Percentiles rank a stretch among this genome's conserved stretches.
phyloP scores from a whole-genome alignment of 371 early-diverging fungal genomes.

The Mucor piriformis region DNA sequence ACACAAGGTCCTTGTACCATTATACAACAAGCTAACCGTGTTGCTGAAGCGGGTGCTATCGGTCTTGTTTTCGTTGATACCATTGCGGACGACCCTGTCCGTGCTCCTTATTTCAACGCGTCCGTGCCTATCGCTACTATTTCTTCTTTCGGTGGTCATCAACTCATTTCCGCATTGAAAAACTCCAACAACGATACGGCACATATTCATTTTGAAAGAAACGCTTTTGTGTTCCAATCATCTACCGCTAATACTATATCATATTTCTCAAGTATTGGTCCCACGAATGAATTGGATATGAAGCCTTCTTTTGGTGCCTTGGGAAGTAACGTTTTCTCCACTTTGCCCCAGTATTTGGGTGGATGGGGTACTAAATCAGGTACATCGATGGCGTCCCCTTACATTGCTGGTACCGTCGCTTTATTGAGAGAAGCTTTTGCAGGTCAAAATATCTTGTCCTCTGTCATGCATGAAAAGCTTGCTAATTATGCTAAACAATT shows the following conservation, averaged over 20 bases:
- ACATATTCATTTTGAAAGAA: constrained; percentile 10
- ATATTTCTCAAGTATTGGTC: constrained; percentile 47
- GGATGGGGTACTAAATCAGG: constrained; percentile 63
- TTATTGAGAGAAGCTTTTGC: constrained; percentile 30
- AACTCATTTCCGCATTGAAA: constrained; percentile 9
- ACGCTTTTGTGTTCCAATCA: constrained; percentile 6
- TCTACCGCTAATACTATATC: constrained; percentile 36
- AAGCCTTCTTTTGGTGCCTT: constrained; percentile 61
- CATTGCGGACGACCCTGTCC: constrained; percentile 18
- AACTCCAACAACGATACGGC: neutral
- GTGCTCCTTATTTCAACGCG: constrained; percentile 5
- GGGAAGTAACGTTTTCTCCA: constrained; percentile 71
- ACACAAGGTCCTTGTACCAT: constrained; percentile 63
- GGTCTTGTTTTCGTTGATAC: constrained; percentile 56
- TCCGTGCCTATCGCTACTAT: constrained; percentile 18
- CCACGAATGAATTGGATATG: constrained; percentile 27
- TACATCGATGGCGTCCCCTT: constrained; percentile 71
- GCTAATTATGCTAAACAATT: constrained; percentile 52
- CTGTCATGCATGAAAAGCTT: constrained; percentile 32
- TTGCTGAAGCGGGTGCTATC: constrained; percentile 45
- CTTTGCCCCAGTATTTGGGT: constrained; percentile 39
- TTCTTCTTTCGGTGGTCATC: constrained; percentile 2
- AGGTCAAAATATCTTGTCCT: constrained; percentile 13
- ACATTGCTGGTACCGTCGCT: constrained; percentile 69
- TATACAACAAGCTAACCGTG: constrained; percentile 50